phyloP scores from a whole-genome alignment of 2,329 filamentous ascomycete genomes.

The Colletotrichum sp. region DNA sequence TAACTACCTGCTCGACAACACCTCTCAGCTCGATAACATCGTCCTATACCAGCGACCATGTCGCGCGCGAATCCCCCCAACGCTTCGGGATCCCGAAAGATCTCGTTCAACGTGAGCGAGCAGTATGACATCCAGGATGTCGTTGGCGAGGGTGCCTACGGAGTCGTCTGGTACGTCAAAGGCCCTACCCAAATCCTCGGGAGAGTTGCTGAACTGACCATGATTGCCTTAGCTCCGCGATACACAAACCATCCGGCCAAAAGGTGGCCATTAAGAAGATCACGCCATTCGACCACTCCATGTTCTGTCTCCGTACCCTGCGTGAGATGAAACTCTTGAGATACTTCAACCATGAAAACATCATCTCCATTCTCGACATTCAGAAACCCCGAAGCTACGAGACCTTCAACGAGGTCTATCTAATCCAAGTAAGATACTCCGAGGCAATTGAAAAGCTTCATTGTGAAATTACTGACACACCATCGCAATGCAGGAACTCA shows the following conservation, averaged over 20 bases:
- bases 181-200: constrained; percentile 8
- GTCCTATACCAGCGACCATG: constrained; percentile 42
- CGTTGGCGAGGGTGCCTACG: constrained; percentile 97
- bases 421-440: constrained; percentile 79
- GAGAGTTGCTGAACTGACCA: neutral
- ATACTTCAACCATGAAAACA: constrained; percentile 99
- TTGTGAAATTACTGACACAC: constrained; percentile 19
- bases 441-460: neutral
- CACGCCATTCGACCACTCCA: constrained; percentile 97
- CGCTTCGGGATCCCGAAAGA: constrained; percentile 79
- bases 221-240: constrained; percentile 74
- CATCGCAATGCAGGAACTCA: constrained; percentile 73
- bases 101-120: constrained; percentile 99
- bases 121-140: constrained; percentile 99
- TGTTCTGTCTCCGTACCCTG: constrained; percentile 96
- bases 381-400: constrained; percentile 98
- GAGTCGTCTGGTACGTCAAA: constrained; percentile 87
- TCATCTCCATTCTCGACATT: constrained; percentile 99
- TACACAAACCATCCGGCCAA: constrained; percentile 97
- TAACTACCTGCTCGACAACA: constrained; percentile 4
- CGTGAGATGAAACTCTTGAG: constrained; percentile 99
- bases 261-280: constrained; percentile 99
- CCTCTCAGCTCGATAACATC: constrained; percentile 3
- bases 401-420: constrained; percentile 95
- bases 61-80: constrained; percentile 63